Base-by-base conservation (phyloP, 345 rosid genomes). In the Boechera stricta region DNA sequence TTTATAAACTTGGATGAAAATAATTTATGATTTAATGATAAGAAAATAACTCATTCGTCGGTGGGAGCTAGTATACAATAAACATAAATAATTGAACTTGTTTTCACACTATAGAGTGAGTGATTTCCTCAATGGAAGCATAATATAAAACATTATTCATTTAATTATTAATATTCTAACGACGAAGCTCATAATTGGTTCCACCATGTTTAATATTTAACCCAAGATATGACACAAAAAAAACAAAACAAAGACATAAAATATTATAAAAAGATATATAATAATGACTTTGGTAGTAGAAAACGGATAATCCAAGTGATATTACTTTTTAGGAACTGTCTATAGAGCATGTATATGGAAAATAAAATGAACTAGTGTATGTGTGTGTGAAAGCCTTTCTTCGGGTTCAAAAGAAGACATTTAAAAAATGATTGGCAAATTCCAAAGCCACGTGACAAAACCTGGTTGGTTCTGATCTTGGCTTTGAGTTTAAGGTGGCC, bases 151-250 rank as follows among this genome's bases (percentile, higher is more conserved):
- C 44, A 68, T 26, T 36, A 56, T 56, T 57, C 58, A 11, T 15
- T 75, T 62, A 56, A 76, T 45, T 51, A 72, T 42, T 74, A 83
- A 66, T 67, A 72, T 60, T 60, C 9, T 26, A 57, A 36, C 71
- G 72, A 78, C 69, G 68, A 73, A 66, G 71, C 83, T 88, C 81
- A 89, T 86, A 82, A 88, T 90, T 90, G 94, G 91, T 80, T 86
- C 89, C 91, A 86, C 91, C 87, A 84, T 80, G 70, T 77, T 76
- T 70, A 48, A 45, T 56, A 81, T 71, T 81, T 65, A 77, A 77
- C 67, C 42, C 69, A 77, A 67, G 57, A 62, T 72, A 73, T 74
- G 64, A 26, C 70, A 66, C 41, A 67, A 67, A 72, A 72, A 69
- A 66, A 67, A 52, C 65, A 61, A 64, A 71, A 71, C 28, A 68